Conservation (phyloP, 139 green algal species). For the Chlorella ohadii region DNA sequence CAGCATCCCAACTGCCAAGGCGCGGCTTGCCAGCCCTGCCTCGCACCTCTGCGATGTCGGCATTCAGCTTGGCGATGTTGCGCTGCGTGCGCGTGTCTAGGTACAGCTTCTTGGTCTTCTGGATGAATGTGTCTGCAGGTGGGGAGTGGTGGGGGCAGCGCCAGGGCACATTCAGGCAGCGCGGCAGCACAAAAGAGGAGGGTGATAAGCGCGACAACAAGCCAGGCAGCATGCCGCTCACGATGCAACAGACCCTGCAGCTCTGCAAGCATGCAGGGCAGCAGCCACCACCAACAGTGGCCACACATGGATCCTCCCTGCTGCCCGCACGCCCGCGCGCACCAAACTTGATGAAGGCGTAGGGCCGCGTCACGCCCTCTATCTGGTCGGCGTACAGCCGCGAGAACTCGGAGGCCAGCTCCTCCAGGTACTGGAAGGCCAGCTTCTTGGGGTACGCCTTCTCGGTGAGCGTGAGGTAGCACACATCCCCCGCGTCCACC, state of each 20-base stretch:
- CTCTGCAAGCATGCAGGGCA: too few relatives aligned
- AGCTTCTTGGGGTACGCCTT: slow-evolving; percentile 96
- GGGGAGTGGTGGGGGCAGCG: too few relatives aligned
- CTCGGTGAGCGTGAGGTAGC: slow-evolving; percentile 94
- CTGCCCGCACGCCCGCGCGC: slow-evolving; percentile 1
- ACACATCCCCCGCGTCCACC: slow-evolving; percentile 79
- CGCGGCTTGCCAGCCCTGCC: neutral
- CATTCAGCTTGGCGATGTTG: slow-evolving; percentile 95
- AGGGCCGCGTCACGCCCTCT: slow-evolving; percentile 90
- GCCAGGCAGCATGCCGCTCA: too few relatives aligned
- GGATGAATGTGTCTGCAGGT: slow-evolving; percentile 97
- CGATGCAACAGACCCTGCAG: too few relatives aligned
- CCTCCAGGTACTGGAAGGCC: slow-evolving; percentile 98
- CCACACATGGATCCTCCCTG: too few relatives aligned
- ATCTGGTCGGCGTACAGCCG: slow-evolving; percentile 89
- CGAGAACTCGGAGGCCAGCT: slow-evolving; percentile 94
- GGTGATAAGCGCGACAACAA: too few relatives aligned
- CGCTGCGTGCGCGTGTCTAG: slow-evolving; percentile 96
- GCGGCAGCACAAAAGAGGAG: too few relatives aligned
- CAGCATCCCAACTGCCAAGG: too few relatives aligned
- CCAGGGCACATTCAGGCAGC: too few relatives aligned
- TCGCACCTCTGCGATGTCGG: slow-evolving; percentile 79
- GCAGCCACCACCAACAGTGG: too few relatives aligned
- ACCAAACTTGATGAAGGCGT: slow-evolving; percentile 99
- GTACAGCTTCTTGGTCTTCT: slow-evolving; percentile 99